A percentile compares a stretch with the other conserved stretches of the same genome.
Evolutionary conservation across 495 filamentous ascomycete genomes (phyloP).

Genomic region (Evernia prunastri): DNA sequence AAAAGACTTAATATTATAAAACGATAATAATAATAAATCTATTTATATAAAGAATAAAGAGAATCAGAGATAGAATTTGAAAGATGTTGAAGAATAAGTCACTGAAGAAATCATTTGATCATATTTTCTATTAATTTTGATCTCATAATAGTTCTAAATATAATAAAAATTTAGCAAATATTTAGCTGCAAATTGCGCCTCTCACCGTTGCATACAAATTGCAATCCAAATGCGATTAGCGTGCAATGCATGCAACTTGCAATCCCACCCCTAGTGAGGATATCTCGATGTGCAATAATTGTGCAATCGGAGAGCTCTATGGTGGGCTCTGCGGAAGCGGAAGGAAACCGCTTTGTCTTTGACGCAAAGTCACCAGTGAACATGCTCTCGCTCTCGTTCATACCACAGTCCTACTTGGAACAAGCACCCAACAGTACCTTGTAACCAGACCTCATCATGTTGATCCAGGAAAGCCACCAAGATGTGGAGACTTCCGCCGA

Average conservation of each 20-base stretch:
- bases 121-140: no score
- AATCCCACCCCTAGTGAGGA: no score
- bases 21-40: neutral
- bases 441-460: constrained; percentile 42
- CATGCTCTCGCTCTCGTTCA: neutral
- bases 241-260: no score
- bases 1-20: neutral
- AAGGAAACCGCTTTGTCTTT: constrained; percentile 2
- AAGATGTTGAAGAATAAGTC: no score
- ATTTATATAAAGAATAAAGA: neutral
- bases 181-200: no score
- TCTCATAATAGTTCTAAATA: no score
- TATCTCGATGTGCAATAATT: neutral
- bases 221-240: no score
- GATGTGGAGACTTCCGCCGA: constrained; percentile 63
- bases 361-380: no score
- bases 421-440: neutral
- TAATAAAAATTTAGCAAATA: no score
- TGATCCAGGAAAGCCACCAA: constrained; percentile 57
- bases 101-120: no score
- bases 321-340: constrained; percentile 7
- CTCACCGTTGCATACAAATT: no score
- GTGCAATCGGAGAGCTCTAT: neutral
- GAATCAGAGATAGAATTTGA: no score
- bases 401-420: neutral